Evolutionary conservation across 768 basidiomycete genomes (phyloP), one percentile per base, ranked within the genome.

Genomic region (Termitomyces sp.): DNA sequence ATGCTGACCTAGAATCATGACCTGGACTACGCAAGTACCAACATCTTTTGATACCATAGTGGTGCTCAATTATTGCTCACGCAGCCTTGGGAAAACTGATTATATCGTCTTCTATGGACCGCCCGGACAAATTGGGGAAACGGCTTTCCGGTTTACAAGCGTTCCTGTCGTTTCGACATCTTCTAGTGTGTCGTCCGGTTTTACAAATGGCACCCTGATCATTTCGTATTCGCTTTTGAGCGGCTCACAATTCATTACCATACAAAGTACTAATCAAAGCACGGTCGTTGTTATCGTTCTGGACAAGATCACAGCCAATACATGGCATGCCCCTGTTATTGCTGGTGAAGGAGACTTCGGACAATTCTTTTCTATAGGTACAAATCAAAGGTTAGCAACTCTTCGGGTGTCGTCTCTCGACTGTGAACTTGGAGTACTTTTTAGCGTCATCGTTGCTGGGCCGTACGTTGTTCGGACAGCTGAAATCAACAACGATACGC

Each of bases 381-480:
- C 76, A 12, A 80, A 80, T 56, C 62, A 71, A 56, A 77, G 70
- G 78, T 80, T 25, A 19, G 37, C 17, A 17, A 19, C 11, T 40
- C 7, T 29, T 38, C 19, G 17, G 11, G 5, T 10, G 25, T 27
- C 6, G 11, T 27, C 5, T 29, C 37, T 38, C 17, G 7, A 29
- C 17, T 19, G 17, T 16, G 35, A 19, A 14, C 8, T 38, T 51
- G 23, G 40, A 29, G 2, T n/a, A 34, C 7, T 1, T 17, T 43
- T 31, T 48, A 46, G 77, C 16, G 70, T 78, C 31, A 71, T 81
- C 41, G 74, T 84, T 47, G 72, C 75, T 34, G 83, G 83, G 0
- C 82, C 83, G 1, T 83, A 83, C 57, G 65, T 84, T 21, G 72
- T 84, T 5, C 77, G 83, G 21, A 78, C 73, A 11, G 83, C 82